A percentile compares a stretch with the other conserved stretches of the same genome.
These are phyloP conservation scores for Apiospora sp. DNA, from an alignment of 2,329 filamentous ascomycete genomes.

Conservation along the genomic window DNA sequence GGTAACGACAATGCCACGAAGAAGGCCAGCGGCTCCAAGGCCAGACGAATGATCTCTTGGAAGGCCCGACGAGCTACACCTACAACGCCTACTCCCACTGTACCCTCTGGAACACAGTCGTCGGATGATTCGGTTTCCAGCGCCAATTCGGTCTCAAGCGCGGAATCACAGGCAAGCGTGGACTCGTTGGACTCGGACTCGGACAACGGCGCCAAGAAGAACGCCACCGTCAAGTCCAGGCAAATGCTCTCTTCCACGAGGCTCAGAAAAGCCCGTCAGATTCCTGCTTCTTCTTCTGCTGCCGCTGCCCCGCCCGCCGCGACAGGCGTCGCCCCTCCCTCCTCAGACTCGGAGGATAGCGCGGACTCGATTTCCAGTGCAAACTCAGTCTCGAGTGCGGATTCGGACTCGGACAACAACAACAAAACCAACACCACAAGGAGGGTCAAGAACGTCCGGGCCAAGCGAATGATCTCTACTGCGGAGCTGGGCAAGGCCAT, in stretches of 20 bases:
- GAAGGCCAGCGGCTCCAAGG: neutral
- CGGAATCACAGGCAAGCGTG: neutral
- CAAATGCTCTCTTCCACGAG: too few species aligned
- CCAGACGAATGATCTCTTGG: neutral
- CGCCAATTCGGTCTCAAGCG: neutral
- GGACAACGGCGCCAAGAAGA: neutral
- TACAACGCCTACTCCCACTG: neutral
- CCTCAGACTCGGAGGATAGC: too few species aligned
- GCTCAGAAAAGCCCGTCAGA: too few species aligned
- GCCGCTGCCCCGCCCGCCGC: too few species aligned
- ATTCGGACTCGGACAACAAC: neutral
- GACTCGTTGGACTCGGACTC: neutral
- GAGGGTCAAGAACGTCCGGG: neutral
- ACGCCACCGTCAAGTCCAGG: neutral
- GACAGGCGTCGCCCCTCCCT: too few species aligned
- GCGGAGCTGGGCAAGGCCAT: constrained; percentile 1
- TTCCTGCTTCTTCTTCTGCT: too few species aligned
- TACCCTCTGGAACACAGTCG: neutral
- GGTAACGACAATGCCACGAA: neutral
- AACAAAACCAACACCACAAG: too few species aligned
- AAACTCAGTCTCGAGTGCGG: too few species aligned
- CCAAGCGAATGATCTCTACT: neutral
- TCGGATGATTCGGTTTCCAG: neutral
- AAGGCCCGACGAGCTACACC: neutral
- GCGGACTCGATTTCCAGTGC: too few species aligned